These are phyloP conservation scores for Solanum stenotomum DNA, from an alignment of 257 asterid species.

Conservation along the genomic window DNA sequence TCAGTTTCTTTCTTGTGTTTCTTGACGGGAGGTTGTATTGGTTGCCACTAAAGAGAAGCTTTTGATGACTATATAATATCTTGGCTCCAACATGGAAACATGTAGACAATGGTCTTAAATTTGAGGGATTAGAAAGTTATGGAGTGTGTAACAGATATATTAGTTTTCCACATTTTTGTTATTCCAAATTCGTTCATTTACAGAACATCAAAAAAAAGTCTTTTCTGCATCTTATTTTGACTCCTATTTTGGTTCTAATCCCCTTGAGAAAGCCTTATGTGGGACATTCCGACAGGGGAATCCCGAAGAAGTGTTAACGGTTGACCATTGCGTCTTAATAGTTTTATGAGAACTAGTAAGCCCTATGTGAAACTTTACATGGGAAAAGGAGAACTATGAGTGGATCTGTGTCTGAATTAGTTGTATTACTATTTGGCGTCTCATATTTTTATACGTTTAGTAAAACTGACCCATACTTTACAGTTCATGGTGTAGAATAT, in stretches of 20 bases:
- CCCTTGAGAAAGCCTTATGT: not conserved
- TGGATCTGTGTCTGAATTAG: not conserved
- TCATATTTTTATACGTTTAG: not conserved
- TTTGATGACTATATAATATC: not conserved
- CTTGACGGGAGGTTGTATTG: not conserved
- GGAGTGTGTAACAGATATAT: not conserved
- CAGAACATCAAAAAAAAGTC: too few species aligned
- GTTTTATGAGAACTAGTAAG: not conserved
- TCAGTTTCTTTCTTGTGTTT: not conserved
- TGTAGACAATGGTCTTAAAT: not conserved
- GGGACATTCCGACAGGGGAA: not conserved
- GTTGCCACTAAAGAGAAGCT: not conserved
- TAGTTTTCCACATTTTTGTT: not conserved
- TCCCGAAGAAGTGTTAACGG: not conserved
- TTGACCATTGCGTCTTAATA: not conserved
- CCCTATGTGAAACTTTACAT: not conserved
- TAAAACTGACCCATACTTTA: not conserved
- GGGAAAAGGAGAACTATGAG: not conserved
- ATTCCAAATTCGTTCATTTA: not conserved
- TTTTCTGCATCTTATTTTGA: not conserved
- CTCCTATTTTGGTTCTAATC: not conserved
- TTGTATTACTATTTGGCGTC: not conserved
- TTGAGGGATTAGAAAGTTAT: not conserved
- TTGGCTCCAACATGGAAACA: not conserved
- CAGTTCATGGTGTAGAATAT: constrained; percentile 19